Evolutionary conservation across 2,329 filamentous ascomycete genomes (phyloP).

Genomic region (Cercospora sojina): DNA sequence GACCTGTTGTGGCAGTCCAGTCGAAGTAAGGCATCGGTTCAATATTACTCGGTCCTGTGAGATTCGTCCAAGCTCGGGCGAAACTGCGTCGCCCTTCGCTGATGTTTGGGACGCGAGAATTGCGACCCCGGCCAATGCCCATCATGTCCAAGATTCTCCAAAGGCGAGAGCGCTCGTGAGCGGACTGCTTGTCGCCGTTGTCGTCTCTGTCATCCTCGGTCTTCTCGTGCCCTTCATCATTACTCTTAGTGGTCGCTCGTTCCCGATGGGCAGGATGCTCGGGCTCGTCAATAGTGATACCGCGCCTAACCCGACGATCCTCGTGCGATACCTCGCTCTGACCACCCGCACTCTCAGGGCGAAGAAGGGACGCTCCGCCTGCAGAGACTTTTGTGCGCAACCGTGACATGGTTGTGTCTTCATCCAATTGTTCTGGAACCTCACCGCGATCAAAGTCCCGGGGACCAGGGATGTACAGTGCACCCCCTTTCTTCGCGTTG

Average conservation of each 20-base stretch:
- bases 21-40: constrained; percentile 83
- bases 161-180: constrained; percentile 4
- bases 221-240: neutral
- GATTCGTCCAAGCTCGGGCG: constrained; percentile 57
- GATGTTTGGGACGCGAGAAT: constrained; percentile 14
- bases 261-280: constrained; percentile 43
- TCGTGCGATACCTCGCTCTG: constrained; percentile 20
- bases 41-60: constrained; percentile 53
- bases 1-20: constrained; percentile 86
- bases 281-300: constrained; percentile 68
- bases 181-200: constrained; percentile 16
- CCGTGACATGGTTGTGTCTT: constrained; percentile 42
- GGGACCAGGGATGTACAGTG: constrained; percentile 86
- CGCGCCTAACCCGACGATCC: constrained; percentile 45
- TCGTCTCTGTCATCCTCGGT: constrained; percentile 16
- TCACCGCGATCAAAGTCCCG: constrained; percentile 84
- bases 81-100: constrained; percentile 27
- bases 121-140: constrained; percentile 14
- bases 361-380: constrained; percentile 13
- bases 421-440: constrained; percentile 61
- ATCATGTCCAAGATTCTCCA: constrained; percentile 3
- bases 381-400: constrained; percentile 31
- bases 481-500: constrained; percentile 58
- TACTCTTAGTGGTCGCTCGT: constrained; percentile 19
- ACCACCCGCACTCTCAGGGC: constrained; percentile 27